Evolutionary conservation across 2,329 filamentous ascomycete genomes (phyloP).

Genomic region (Xylariaceae sp.): DNA sequence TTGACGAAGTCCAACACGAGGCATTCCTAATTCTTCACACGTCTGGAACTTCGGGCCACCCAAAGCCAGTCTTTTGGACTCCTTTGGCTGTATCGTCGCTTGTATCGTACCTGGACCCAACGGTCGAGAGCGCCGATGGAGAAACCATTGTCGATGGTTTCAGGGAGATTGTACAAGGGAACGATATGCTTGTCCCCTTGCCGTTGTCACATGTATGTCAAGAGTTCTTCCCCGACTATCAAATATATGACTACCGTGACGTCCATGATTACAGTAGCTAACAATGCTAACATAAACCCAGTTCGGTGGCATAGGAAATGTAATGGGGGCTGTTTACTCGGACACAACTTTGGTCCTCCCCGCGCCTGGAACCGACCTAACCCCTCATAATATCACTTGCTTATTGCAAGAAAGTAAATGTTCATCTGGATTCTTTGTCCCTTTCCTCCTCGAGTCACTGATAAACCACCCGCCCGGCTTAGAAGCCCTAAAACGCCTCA

Average conservation of each 20-base stretch:
- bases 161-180: conserved; percentile 7
- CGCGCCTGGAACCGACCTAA: conserved; percentile 17
- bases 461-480: conserved; percentile 16
- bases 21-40: conserved; percentile 1
- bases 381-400: conserved; percentile 20
- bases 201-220: conserved; percentile 14
- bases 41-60: conserved; percentile 22
- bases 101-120: conserved; percentile 14
- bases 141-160: conserved; percentile 4
- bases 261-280: neutral
- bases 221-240: neutral
- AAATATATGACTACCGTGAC: no score
- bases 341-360: conserved; percentile 19
- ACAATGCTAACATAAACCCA: conserved; percentile 3
- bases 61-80: conserved; percentile 28
- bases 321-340: conserved; percentile 3
- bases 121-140: conserved; percentile 2
- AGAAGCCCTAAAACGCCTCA: conserved; percentile 16
- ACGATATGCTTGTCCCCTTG: conserved; percentile 13
- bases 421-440: conserved; percentile 9
- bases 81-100: conserved; percentile 15
- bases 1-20: neutral
- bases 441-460: conserved; percentile 24
- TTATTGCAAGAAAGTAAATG: conserved; percentile 17
- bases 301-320: conserved; percentile 14